Conservation (phyloP, 2,329 filamentous ascomycete species). For the Alternaria arborescens region DNA sequence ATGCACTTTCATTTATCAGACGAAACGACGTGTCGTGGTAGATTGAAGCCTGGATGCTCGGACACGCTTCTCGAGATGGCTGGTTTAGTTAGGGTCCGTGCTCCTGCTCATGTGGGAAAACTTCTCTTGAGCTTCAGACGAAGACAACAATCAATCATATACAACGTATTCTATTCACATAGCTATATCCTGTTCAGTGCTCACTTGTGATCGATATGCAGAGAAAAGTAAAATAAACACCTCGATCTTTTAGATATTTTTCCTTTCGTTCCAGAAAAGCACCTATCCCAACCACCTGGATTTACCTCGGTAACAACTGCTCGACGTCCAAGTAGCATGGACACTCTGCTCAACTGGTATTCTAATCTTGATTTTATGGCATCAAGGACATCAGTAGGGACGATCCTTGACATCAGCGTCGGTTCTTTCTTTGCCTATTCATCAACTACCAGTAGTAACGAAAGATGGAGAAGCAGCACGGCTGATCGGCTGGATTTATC, state of each 20-base stretch:
- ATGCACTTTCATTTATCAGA: not conserved
- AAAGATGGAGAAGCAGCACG: not conserved
- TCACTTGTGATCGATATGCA: no score
- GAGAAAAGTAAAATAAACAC: no score
- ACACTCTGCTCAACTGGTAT: not conserved
- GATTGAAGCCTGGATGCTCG: not conserved
- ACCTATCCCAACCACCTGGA: not conserved
- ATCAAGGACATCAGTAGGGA: not conserved
- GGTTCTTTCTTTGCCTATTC: not conserved
- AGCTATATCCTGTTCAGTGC: rapidly evolving
- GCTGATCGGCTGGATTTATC: not conserved
- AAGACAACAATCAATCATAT: not conserved
- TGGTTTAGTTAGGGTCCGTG: not conserved
- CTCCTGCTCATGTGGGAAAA: not conserved
- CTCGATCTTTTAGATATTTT: not conserved
- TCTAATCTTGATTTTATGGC: not conserved
- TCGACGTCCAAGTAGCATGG: not conserved
- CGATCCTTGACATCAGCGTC: not conserved
- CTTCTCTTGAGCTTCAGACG: not conserved
- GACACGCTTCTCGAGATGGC: not conserved
- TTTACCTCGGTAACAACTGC: not conserved
- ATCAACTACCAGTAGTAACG: not conserved
- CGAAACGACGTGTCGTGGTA: not conserved
- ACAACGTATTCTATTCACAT: not conserved
- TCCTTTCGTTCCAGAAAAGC: no score